Evolutionary conservation across 805 yeast genomes (phyloP).

Genomic region (Wickerhamomyces ciferrii): DNA sequence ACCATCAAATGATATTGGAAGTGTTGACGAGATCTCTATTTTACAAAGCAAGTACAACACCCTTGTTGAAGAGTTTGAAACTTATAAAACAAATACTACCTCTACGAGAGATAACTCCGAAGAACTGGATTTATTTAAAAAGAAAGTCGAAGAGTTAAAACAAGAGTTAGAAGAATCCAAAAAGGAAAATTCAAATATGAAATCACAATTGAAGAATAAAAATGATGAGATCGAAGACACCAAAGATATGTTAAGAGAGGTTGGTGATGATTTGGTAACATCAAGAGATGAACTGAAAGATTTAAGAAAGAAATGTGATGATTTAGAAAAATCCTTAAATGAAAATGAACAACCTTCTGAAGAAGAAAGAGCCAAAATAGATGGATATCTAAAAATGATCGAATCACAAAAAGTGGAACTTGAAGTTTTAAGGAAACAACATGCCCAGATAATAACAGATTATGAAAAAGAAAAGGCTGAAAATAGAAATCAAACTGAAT

Average conservation of each 20-base stretch:
- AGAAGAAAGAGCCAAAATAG: constrained; percentile 7
- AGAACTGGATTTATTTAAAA: not conserved
- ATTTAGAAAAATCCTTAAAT: constrained; percentile 7
- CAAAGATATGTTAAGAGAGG: constrained; percentile 68
- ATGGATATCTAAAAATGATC: constrained; percentile 9
- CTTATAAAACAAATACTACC: constrained; percentile 5
- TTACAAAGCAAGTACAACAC: constrained; percentile 7
- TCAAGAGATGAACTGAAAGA: constrained; percentile 55
- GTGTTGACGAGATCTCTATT: too few relatives aligned
- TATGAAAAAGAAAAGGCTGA: constrained; percentile 17
- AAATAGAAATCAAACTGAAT: constrained; percentile 4
- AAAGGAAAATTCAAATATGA: not conserved
- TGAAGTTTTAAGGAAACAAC: constrained; percentile 28
- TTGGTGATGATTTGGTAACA: constrained; percentile 77
- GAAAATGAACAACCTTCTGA: constrained; percentile 6
- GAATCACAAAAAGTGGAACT: constrained; percentile 20
- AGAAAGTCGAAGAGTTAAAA: constrained; percentile 9
- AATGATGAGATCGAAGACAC: constrained; percentile 62
- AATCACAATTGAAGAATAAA: constrained; percentile 31
- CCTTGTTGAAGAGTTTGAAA: constrained; percentile 3
- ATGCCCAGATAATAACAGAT: constrained; percentile 25
- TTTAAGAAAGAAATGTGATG: constrained; percentile 11
- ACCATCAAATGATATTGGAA: not conserved
- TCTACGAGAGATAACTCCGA: constrained; percentile 1
- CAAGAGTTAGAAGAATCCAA: constrained; percentile 11